Evolutionary conservation across 441 rosid species (phyloP), one percentile per base, ranked within the genome.

Genomic region (Adansonia rubrostipa): DNA sequence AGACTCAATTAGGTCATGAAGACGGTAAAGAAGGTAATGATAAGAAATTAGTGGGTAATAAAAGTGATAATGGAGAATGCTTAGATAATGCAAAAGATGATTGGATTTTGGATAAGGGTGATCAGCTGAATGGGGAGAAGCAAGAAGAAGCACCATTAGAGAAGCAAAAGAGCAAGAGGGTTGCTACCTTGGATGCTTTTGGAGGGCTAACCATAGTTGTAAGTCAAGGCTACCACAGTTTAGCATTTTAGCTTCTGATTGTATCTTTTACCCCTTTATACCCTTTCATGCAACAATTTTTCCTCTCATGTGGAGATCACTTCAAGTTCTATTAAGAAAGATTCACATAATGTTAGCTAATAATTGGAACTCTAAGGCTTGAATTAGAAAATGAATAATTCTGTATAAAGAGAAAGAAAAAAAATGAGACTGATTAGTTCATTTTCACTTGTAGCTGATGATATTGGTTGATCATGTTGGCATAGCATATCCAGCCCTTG

Each of bases 191-290:
- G 80, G 95, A 88, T 82, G 92, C 89, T 17, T 91, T 91, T 71
- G 84, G 92, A 81, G 92, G 93, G 9, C 93, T 91, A 24, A 88
- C 93, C 24, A 85, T 86, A 14, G 92, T 82, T 56, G 95, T 85
- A 79, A 87, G 88, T 80, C 71, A 28, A 28, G 33, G 33, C 33
- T 28, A 28, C 4, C 28, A 60, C 65, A 60, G 1, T 17, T 54
- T 54, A 58, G 22, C 65, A 22, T 22, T 9, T 8, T 19, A 20
- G 28, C 33, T 58, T 58, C 20, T 54, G 2, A 15, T 53, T 54
- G 8, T 15, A 2, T n/a, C 17, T 53, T 6, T 0, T 17, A 28
- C 57, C 7, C 1, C 15, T 2, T 48, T 3, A 9, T 6, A 15
- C 15, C 57, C 7, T 53, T 53, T 15, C 19, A 62, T 62, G 66